Evolutionary conservation across 306 rosid species (phyloP), one percentile per base, ranked within the genome.

Genomic region (Lagenaria siceraria): DNA sequence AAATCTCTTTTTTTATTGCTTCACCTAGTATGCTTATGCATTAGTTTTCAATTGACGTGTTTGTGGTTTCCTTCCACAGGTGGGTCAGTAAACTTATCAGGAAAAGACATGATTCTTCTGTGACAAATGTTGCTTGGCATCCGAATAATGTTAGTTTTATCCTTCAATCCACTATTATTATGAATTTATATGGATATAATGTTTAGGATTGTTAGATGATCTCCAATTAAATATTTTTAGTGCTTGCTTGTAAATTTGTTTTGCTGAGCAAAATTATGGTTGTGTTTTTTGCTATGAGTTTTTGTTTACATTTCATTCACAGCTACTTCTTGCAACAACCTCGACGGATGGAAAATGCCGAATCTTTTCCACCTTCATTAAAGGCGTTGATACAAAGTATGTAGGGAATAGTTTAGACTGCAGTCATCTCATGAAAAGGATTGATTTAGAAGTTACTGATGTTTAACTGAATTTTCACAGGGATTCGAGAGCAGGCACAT

Each of bases 81-180:
- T 95, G 99, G 99, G 93, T 95, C 81, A 92, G 99, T 90, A 95
- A 95, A 86, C 93, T 92, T 81, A 88, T 95, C 83, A 88, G 97
- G 83, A 95, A 90, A 89, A 83, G 91, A 55, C 99, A 92, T 7
- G 90, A 90, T 36, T 95, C 99, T 82, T 95, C 97, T 40, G 97
- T 95, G 83, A 95, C 97, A 31, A 84, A 87, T 81, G 97, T 95
- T 62, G 92, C 97, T 82, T 95, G 99, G 97, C 97, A 95, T 87
- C 97, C 99, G 10, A 68, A 92, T 84, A 95, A 95, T 89, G 99
- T 93, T 71, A 7, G 93, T 74, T 70, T 70, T 70, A 77, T 79
- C 80, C 51, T 58, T 75, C 80, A 52, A 61, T 76, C 76, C 46
- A 75, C 72, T 51, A 48, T 60, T 53, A 21, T 38, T 74, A 10